Percentiles rank a stretch among this genome's conserved stretches.
phyloP scores from a whole-genome alignment of 2,329 filamentous ascomycete species.

The Pseudonectria foliicola region DNA sequence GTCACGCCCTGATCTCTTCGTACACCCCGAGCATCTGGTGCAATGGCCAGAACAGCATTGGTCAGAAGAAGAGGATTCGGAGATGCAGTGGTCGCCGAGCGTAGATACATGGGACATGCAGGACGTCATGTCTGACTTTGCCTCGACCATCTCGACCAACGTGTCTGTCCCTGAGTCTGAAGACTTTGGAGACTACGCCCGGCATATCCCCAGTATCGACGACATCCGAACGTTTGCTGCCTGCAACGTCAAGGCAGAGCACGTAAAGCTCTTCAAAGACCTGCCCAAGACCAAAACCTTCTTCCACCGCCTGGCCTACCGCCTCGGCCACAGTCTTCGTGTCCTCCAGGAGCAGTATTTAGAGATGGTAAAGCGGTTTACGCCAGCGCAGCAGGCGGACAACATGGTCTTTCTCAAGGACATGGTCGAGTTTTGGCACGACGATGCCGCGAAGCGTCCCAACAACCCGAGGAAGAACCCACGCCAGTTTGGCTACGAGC shows the following conservation, averaged over 20 bases:
- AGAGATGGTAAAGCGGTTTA: constrained; percentile 6
- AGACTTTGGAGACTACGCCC: constrained; percentile 7
- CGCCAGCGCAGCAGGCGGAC: constrained; percentile 1
- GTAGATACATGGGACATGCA: background rate
- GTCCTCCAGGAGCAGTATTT: constrained; percentile 7
- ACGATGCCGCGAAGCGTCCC: constrained; percentile 9
- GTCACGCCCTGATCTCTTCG: constrained; percentile 1
- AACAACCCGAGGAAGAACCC: constrained; percentile 11
- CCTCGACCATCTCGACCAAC: constrained; percentile 9
- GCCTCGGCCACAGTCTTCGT: constrained; percentile 30
- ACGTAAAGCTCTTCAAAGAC: background rate
- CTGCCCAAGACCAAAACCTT: constrained; percentile 10
- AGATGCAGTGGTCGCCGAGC: background rate
- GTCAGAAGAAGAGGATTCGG: constrained; percentile 1
- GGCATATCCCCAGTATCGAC: constrained; percentile 11
- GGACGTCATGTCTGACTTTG: constrained; percentile 1
- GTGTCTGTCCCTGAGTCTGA: constrained; percentile 6
- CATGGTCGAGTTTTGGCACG: constrained; percentile 10
- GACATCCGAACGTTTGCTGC: background rate
- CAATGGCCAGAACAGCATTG: constrained; percentile 6
- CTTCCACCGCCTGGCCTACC: constrained; percentile 28
- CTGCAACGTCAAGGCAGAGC: background rate
- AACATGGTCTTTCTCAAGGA: constrained; percentile 10
- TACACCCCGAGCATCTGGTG: constrained; percentile 18
- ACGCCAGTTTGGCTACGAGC: background rate